Percentiles rank a stretch among this genome's conserved stretches.
Evolutionary conservation across 148 eudicot species (phyloP).

Genomic region (Diospyros kaki): DNA sequence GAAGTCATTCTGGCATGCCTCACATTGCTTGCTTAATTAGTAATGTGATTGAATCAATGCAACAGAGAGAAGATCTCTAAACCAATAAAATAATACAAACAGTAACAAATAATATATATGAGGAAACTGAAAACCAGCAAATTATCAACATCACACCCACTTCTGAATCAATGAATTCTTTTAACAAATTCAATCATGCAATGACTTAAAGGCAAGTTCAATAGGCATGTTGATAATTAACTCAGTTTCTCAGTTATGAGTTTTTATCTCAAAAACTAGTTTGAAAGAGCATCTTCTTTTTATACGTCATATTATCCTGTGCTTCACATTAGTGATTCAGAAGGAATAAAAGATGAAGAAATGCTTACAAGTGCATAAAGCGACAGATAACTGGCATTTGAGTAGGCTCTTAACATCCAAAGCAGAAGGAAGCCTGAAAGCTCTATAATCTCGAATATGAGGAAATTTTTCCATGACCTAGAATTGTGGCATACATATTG

Average conservation of each 20-base stretch:
- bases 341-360: background rate
- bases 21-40: background rate
- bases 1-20: background rate
- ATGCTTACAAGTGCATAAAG: conserved; percentile 60
- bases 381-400: conserved; percentile 82
- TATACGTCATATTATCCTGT: background rate
- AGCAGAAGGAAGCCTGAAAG: conserved; percentile 51
- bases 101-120: background rate
- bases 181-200: conserved; percentile 5
- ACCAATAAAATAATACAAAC: background rate
- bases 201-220: background rate
- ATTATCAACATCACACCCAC: background rate
- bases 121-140: background rate
- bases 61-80: background rate
- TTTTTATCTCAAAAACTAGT: background rate
- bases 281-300: background rate
- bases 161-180: background rate
- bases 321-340: background rate
- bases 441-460: conserved; percentile 64
- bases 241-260: background rate
- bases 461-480: conserved; percentile 93
- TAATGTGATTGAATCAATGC: background rate
- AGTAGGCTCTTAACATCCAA: conserved; percentile 52
- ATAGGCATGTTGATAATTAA: background rate
- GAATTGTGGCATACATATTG: conserved; percentile 1